phyloP scores from a whole-genome alignment of 2,329 filamentous ascomycete genomes.

The Lasiodiplodia sp. region DNA sequence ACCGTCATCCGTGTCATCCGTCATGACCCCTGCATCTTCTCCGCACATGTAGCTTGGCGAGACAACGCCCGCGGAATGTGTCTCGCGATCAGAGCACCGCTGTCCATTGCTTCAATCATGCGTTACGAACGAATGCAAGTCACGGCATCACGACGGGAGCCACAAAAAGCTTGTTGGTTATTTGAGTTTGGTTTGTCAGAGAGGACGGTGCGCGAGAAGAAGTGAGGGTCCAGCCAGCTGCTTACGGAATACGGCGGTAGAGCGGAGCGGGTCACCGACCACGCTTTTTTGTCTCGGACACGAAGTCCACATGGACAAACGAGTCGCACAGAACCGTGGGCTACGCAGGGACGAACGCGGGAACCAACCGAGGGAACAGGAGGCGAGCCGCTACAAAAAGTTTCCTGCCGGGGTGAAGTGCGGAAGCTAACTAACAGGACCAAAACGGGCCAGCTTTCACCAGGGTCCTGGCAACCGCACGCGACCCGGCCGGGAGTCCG shows the following conservation, averaged over 20 bases:
- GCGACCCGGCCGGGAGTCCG: neutral
- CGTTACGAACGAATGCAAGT: neutral
- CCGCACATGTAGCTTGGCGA: neutral
- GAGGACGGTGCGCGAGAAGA: neutral
- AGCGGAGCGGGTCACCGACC: neutral
- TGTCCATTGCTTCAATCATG: neutral
- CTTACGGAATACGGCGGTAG: neutral
- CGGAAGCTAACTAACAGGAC: neutral
- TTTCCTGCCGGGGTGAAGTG: neutral
- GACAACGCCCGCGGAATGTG: neutral
- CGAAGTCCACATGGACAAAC: neutral
- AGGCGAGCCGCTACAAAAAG: neutral
- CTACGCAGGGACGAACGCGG: constrained; percentile 2
- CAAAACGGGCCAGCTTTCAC: neutral
- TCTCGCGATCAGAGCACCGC: constrained; percentile 1
- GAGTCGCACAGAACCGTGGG: neutral
- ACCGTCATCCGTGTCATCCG: neutral
- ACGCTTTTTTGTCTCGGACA: constrained; percentile 5
- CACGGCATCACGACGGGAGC: neutral
- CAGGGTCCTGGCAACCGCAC: neutral
- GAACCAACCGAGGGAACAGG: neutral
- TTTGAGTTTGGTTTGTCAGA: neutral
- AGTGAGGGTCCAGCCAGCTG: constrained; percentile 11
- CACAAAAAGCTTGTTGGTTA: neutral
- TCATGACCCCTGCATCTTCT: constrained; percentile 5